Evolutionary conservation across 345 rosid species (phyloP), one percentile per base, ranked within the genome.

Genomic region (Carallia brachiata): DNA sequence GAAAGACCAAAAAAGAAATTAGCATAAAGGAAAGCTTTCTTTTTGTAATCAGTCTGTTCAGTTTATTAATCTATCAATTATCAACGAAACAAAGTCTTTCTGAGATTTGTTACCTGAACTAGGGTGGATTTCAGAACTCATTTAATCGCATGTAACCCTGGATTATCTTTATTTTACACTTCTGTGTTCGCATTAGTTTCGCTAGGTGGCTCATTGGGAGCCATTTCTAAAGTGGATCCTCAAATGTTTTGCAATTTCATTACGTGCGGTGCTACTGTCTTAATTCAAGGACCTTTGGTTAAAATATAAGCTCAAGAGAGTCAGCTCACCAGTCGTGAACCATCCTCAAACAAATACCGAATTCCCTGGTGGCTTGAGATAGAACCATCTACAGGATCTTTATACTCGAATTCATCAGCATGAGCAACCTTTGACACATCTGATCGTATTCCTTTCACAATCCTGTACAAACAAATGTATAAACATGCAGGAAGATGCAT

Each of bases 331-430:
- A 96, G 83, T 73, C 95, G 87, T 0, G 99, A 90, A 64, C 99
- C 99, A 72, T 96, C 99, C 83, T 86, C 95, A 53, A 96, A 96
- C 80, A 96, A 73, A 80, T 88, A 96, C 52, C 98, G 96, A 61
- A 96, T 85, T 36, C 99, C 98, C 84, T 96, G 99, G 79, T 89
- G 96, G 82, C 85, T 86, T n/a, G 99, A 92, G 78, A 92, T 74
- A 66, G 99, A 96, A 66, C 92, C 97, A 77, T 96, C 99, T 56
- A 96, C 98, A 57, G 97, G 97, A 78, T 96, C 99, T 73, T 88
- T 89, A 84, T 92, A 96, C 80, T 96, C 99, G 66, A 96, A 96
- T 73, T 96, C 99, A 81, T 92, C 98, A 9, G 88, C 98, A 81
- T 79, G 56, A 61, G 80, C 83, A 65, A 92, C 93, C 58, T 82